Base-by-base conservation (phyloP, 192 early-diverging fungal species). In the Coemansia pectinata region DNA sequence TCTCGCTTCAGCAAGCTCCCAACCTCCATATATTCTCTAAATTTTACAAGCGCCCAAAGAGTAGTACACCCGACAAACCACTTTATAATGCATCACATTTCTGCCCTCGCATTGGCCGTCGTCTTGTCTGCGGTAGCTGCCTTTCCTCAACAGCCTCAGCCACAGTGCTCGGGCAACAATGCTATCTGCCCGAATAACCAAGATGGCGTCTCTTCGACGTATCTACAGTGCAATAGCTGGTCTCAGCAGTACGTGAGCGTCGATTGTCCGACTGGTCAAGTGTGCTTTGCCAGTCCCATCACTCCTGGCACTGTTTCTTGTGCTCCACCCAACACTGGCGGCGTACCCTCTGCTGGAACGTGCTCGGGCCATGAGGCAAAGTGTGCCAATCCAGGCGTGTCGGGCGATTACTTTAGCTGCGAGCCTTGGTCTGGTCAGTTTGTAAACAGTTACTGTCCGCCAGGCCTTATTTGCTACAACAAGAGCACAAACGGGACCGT, bases 241-340 rank as follows among this genome's bases (percentile, higher is more conserved):
- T 52, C 71, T 5, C 74, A 77, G 31, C 59, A 65, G 50, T 82
- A 74, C 10, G 59, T 41, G 33, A 65, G 68, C 25, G 72, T 74
- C 33, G 57, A 70, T 42, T 82, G 79, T 50, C 66, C 71, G 10
- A 44, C 47, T 19, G 75, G 72, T 45, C 79, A 74, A 33, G 79
- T 82, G 29, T 82, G 79, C 75, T 82, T 74, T 57, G 72, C 79
- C 52, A 82, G 77, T 44, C 79, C 79, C 11, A 77, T 50, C 29
- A 44, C 45, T 25, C 74, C 74, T 8, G 75, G 67, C 25, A 69
- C 74, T 34, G 48, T 64, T 31, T 77, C 77, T 67, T 82, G 79
- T 53, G 74, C 68, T 27, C 74, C 72, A n/a, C 79, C 79, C 9
- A 65, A 62, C 42, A 74, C 71, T 27, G 79, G 79, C 31, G 75